Evolutionary conservation across 305 asterid species (phyloP), one percentile per base, ranked within the genome.

Genomic region (Nicotiana rustica): DNA sequence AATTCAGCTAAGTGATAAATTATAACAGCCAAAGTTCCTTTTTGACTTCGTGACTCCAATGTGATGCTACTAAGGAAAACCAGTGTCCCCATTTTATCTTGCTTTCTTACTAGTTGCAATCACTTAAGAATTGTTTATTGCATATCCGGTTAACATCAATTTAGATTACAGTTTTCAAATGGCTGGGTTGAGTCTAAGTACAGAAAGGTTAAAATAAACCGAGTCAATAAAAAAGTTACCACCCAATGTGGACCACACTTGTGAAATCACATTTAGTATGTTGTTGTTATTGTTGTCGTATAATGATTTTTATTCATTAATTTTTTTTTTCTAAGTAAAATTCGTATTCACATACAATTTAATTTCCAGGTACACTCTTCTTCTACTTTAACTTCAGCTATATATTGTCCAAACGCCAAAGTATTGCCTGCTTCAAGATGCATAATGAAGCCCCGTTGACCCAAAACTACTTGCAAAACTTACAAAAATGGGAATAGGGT

Each of bases 21-120:
- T 31, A 55, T 76, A 76, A 76, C 66, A 76, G 80, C 66, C 80
- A 76, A 76, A 55, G 6, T 76, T 29, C 33, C 80, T 17, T 76
- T 75, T 76, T 55, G 80, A 76, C 66, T 55, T 49, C 15, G 1
- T 75, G 80, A 75, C 29, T 76, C 80, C 80, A 31, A 31, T 76
- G 49, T 31, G 1, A 76, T 55, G 47, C 41, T 75, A 49, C 79
- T 62, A 75, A 75, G 79, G 19, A 73, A 49, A 73, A 25, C 41
- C 9, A 25, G 15, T 71, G 25, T 25, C 79, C 79, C 64, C 29
- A 38, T 25, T 49, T 49, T 25, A 25, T 52, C 35, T 75, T 52
- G 29, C 44, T 75, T 2, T 73, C 35, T 49, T 71, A 41, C 57
- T 47, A 10, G 19, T 73, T 73, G 41, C 79, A 52, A 49, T 73